Evolutionary conservation across 306 rosid genomes (phyloP).

Genomic region (Pyrus pyrifolia): DNA sequence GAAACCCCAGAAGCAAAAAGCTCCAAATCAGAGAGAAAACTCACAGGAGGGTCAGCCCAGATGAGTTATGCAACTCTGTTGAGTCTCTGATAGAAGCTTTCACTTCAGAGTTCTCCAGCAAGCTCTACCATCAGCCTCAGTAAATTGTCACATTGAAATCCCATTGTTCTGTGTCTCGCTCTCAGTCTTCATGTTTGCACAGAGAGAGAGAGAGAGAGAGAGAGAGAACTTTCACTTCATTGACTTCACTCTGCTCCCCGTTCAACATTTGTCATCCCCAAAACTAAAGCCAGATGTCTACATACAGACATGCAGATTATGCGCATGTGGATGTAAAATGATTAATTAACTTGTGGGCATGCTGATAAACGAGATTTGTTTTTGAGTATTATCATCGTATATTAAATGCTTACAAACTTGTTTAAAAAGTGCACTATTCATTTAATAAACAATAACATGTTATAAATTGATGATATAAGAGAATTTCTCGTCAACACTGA

Average conservation of each 20-base stretch:
- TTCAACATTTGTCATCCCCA: not conserved
- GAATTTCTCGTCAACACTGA: too few relatives aligned
- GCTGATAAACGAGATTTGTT: not conserved
- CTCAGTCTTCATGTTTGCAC: conserved; percentile 4
- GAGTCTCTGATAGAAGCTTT: conserved; percentile 20
- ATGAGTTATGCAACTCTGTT: conserved; percentile 16
- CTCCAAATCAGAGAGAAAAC: not conserved
- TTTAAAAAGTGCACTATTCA: not conserved
- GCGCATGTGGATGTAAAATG: not conserved
- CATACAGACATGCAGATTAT: too few relatives aligned
- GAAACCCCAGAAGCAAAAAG: not conserved
- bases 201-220: not conserved
- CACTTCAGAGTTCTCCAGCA: conserved; percentile 6
- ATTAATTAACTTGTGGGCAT: not conserved
- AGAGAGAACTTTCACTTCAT: not conserved
- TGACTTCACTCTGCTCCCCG: not conserved
- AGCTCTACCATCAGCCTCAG: conserved; percentile 16
- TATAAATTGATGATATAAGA: too few relatives aligned
- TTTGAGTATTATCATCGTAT: too few relatives aligned
- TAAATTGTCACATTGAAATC: not conserved
- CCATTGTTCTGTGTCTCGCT: not conserved
- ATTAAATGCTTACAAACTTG: not conserved
- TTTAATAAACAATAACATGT: too few relatives aligned
- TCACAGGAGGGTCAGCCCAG: conserved; percentile 27
- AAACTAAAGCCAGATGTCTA: not conserved